Base-by-base conservation (phyloP, 2,329 filamentous ascomycete genomes). In the Talaromyces rugulosus region DNA sequence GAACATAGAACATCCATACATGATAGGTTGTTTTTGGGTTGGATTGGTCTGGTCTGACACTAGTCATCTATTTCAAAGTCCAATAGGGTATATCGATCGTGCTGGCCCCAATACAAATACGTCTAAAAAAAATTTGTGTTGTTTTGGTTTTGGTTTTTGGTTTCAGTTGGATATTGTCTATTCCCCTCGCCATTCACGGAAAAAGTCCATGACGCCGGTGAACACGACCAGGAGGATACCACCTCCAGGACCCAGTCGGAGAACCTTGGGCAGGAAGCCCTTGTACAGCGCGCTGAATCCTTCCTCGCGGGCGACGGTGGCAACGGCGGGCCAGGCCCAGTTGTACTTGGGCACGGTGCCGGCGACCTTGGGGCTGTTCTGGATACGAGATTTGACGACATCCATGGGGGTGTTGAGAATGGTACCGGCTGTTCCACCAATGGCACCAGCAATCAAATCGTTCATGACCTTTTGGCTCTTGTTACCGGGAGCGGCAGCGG, bases 341-440 rank as follows among this genome's bases (percentile, higher is more conserved):
- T 98, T 97, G 83, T 99, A 99, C 85, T 99, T 99, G 73, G 91
- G 91, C 27, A 87, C 80, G 59, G 85, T 82, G 5, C 95, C 95
- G n/a, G 89, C 76, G 44, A 96, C 81, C 82, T 90, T 94, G 67
- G 90, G 84, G 61, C 87, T 92, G 81, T 99, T 99, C 80, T 99
- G 95, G 69, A 99, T 99, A 66, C 95, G 89, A 67, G 91, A 96
- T 86, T 99, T 99, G 80, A 98, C 93, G 23, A 98, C 94, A 72
- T 98, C 93, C 87, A 96, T 88, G 62, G 93, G 92, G 2, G 94
- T 98, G 83, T 99, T 99, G 66, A 98, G 75, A 47, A 97, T 85
- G 2, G 94, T 99, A 76, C 95, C 94, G 58, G 89, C 82, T 5
- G 93, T 98, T 64, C 95, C 95, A 79, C 95, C 95, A 66, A 96